Evolutionary conservation across 805 yeast species (phyloP), one percentile per base, ranked within the genome.

Genomic region (Candida pseudofarinosa): DNA sequence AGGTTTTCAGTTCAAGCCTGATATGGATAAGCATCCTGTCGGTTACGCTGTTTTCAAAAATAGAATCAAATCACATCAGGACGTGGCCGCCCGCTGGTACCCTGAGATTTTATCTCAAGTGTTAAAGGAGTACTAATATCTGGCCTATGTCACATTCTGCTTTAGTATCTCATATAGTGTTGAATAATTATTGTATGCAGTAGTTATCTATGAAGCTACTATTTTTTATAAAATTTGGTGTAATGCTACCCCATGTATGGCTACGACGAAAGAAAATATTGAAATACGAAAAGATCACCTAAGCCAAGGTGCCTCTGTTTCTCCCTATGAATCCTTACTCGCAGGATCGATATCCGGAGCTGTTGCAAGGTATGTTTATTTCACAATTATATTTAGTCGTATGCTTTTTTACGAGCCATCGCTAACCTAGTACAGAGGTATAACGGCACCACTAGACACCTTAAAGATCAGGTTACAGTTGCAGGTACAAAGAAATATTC

Each of bases 401-500:
- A n/a, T n/a, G n/a, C n/a, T 15, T 30, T 28, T 3, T 31, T 5
- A 10, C 12, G 26, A 19, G 12, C n/a, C 28, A 19, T 15, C 31
- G 58, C 63, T 60, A 54, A 60, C 62, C 13, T 35, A 19, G 13
- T 19, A 4, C 31, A 77, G 88, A 44, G 77, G 79, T 41, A 60
- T 77, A 17, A 76, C 84, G 1, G 90, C 96, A 1, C 96, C 96
- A 3, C 63, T 88, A 33, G 96, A 87, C 52, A 82, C 86, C 12
- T 59, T 87, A 41, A 88, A 88, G 60, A 86, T 87, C 49, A 67
- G 95, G 41, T 67, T 85, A 31, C 96, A 87, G 57, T 65, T 87
- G 2, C 63, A 67, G 0, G 41, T 50, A 4, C 52, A 54, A 1
- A 53, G 31, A 40, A 39, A 43, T 4, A 28, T 43, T 28, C 41